A percentile compares a stretch with the other conserved stretches of the same genome.
phyloP scores from a whole-genome alignment of 2,329 filamentous ascomycete genomes.

The Fonsecaea multimorphosa region DNA sequence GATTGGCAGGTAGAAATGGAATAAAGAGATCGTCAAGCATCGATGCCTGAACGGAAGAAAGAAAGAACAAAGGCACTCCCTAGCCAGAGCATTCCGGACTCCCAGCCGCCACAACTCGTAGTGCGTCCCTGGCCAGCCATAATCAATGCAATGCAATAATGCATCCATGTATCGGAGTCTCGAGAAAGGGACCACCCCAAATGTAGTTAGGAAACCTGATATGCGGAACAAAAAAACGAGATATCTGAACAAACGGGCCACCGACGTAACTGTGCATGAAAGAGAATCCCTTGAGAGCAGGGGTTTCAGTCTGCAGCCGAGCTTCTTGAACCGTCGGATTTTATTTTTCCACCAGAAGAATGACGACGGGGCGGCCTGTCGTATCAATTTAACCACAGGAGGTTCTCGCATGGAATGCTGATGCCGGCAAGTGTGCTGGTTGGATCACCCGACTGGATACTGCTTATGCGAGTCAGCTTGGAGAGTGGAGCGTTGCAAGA shows the following conservation, averaged over 20 bases:
- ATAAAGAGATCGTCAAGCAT: not conserved
- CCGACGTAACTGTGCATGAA: constrained; percentile 23
- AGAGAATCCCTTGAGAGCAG: constrained; percentile 4
- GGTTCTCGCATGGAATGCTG: not conserved
- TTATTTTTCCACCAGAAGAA: not conserved
- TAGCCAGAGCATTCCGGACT: too few relatives aligned
- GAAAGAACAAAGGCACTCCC: too few relatives aligned
- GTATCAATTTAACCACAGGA: not conserved
- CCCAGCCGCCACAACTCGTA: too few relatives aligned
- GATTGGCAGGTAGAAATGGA: not conserved
- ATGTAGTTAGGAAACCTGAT: not conserved
- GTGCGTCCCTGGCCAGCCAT: too few relatives aligned
- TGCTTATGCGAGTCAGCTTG: constrained; percentile 17
- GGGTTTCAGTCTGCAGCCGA: not conserved
- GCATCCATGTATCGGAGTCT: too few relatives aligned
- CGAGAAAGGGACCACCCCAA: not conserved
- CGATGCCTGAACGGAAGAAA: not conserved
- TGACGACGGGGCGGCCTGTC: not conserved
- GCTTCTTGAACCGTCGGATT: not conserved
- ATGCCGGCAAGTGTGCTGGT: constrained; percentile 1
- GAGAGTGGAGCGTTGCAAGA: constrained; percentile 2
- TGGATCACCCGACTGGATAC: not conserved
- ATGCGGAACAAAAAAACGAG: not conserved
- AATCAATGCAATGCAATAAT: too few relatives aligned
- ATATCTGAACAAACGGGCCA: constrained; percentile 5